Conservation (phyloP, 805 yeast species). For the Monosporozyma aerobia region DNA sequence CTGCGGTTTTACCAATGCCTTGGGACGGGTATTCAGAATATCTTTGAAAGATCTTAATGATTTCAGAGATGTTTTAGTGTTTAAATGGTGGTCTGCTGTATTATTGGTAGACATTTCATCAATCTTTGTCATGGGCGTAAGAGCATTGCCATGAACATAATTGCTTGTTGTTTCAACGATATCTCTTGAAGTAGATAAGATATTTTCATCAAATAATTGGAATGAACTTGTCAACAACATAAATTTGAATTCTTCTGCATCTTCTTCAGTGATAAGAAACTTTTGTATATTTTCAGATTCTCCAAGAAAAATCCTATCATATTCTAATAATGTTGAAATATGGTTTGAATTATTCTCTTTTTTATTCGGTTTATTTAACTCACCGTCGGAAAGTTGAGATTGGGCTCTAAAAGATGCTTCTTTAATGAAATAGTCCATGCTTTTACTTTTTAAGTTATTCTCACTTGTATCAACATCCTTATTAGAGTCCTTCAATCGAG, state of each 20-base stretch:
- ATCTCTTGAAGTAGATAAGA: conserved; percentile 20
- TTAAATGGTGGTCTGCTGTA: background rate
- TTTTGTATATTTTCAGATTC: conserved; percentile 29
- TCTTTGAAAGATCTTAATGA: conserved; percentile 19
- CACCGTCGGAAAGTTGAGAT: background rate
- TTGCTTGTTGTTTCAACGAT: conserved; percentile 9
- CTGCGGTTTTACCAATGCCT: conserved; percentile 1
- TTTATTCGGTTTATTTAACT: background rate
- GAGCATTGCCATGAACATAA: background rate
- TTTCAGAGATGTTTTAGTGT: conserved; percentile 5
- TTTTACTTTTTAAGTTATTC: background rate
- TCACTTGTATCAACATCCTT: background rate
- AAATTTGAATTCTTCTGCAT: conserved; percentile 35
- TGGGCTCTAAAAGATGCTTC: background rate
- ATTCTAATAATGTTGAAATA: conserved; percentile 17
- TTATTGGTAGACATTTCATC: background rate
- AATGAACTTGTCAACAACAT: conserved; percentile 29
- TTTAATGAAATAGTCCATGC: background rate
- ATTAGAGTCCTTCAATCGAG: background rate
- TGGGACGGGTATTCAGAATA: conserved; percentile 6
- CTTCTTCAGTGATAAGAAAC: conserved; percentile 36
- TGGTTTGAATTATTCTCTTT: background rate
- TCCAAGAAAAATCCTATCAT: conserved; percentile 32
- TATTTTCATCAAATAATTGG: conserved; percentile 21
- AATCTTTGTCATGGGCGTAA: background rate